Evolutionary conservation across 1,139 yeast species (phyloP), one percentile per base, ranked within the genome.

Genomic region (Torulaspora globosa): DNA sequence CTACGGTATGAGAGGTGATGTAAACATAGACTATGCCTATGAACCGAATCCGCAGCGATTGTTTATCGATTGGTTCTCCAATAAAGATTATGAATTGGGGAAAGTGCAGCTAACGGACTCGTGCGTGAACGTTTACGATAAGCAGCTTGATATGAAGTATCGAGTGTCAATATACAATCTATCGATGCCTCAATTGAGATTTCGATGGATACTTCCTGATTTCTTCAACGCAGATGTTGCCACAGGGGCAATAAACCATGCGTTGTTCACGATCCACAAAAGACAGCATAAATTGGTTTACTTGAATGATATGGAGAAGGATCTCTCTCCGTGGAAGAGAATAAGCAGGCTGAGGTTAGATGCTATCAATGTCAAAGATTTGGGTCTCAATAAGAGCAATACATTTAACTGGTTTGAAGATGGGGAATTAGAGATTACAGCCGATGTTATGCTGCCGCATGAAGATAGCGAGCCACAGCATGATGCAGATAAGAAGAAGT

Each of bases 201-300:
- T 82, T 14, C 73, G 76, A 46, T 74, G 84, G 67, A 58, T 81
- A 33, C 68, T 82, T 43, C 68, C 81, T 47, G 92, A 84, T 63
- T 74, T 84, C 47, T 76, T 84, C 67, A 80, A 80, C 60, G 86
- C 89, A 12, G 74, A 74, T 48, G 79, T 82, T 44, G 81, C 82
- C 24, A 79, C 84, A 14, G 94, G 94, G 0, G 78, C 89, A 1
- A 72, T 84, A 11, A 83, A 84, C 57, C 83, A 83, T 48, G 79
- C 92, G 0, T 71, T 84, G 69, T 84, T 84, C 66, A 82, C 88
- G 1, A 74, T 84, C 18, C 92, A 84, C 56, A 82, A 82, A 54
- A 69, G 79, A 49, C 80, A 76, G 52, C 72, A 74, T 48, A 70
- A 70, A 47, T 57, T 70, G 45, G 73, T 75, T 0, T 71, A 71